Conservation (phyloP, 2,329 filamentous ascomycete genomes). For the Colletotrichum tropicicola region DNA sequence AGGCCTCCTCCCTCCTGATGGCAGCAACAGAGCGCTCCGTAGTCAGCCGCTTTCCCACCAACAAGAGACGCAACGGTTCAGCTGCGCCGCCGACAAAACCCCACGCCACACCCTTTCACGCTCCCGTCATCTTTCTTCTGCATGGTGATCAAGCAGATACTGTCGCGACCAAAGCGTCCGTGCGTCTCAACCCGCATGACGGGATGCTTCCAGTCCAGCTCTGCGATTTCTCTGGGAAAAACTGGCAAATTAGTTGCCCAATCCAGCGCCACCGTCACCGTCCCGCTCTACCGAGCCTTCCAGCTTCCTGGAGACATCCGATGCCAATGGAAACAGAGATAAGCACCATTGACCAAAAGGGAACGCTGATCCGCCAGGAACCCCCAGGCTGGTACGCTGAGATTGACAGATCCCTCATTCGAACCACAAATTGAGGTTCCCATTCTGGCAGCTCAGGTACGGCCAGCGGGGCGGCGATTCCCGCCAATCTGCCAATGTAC, state of each 20-base stretch:
- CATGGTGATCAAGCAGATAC: slow-evolving; percentile 3
- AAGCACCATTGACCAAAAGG: background rate
- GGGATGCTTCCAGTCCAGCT: too few relatives aligned
- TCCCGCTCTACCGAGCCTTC: background rate
- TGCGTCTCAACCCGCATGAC: background rate
- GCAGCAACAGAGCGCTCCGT: too few relatives aligned
- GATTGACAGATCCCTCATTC: slow-evolving; percentile 9
- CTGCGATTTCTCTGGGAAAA: too few relatives aligned
- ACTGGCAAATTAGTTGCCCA: too few relatives aligned
- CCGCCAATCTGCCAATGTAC: background rate
- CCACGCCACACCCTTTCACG: background rate
- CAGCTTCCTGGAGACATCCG: background rate
- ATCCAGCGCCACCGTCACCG: background rate
- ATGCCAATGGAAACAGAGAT: background rate
- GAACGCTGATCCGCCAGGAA: slow-evolving; percentile 7
- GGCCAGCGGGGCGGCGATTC: slow-evolving; percentile 12
- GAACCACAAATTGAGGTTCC: slow-evolving; percentile 2
- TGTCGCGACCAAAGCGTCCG: slow-evolving; percentile 1
- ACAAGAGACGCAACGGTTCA: background rate
- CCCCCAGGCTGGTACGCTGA: background rate
- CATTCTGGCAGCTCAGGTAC: slow-evolving; percentile 4
- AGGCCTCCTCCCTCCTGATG: too few relatives aligned
- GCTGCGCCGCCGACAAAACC: background rate
- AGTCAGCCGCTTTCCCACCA: too few relatives aligned
- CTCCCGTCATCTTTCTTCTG: background rate